Evolutionary conservation across 2,329 filamentous ascomycete species (phyloP), one percentile per base, ranked within the genome.

Genomic region (Aureobasidium sp.): DNA sequence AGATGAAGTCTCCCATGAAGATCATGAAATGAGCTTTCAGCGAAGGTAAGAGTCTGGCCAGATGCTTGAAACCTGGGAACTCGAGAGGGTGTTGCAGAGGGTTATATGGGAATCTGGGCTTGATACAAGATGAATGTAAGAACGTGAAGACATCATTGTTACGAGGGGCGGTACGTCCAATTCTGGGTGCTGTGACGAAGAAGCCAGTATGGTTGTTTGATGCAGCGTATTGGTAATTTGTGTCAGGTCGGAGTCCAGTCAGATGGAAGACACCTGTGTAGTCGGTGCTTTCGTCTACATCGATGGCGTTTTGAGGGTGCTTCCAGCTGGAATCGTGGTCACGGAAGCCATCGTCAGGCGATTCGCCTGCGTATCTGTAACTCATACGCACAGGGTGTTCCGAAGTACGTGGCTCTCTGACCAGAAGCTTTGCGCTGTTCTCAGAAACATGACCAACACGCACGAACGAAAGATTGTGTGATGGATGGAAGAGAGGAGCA

Each of bases 61-160:
- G 81, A 67, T 91, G 81, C 59, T 84, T 85, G 69, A 97, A 83
- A 0, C 94, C 94, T 0, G 88, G 88, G 50, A 97, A 89, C 12
- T 88, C 82, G 2, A 97, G 80, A 0, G 93, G 85, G 71, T 97
- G 90, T 42, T 90, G 84, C n/a, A 91, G 75, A 0, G 90, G 89
- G 47, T 83, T 89, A 75, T 99, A 99, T 0, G 94, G 94, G 62
- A 97, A 91, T 20, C 91, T 88, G 12, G 89, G 88, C 68, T 97
- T 90, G 69, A 97, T 91, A 75, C 94, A 99, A 46, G 91, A 96
- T 0, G 91, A 94, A 3, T 92, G 91, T 8, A 97, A 77, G 72
- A 99, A 99, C 0, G 90, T 96, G 68, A 96, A 93, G 55, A 86
- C 81, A 47, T 82, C 81, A 5, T 82, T 79, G 17, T 80, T 77